Base-by-base conservation (phyloP, 441 rosid genomes). In the Erodium trifolium region DNA sequence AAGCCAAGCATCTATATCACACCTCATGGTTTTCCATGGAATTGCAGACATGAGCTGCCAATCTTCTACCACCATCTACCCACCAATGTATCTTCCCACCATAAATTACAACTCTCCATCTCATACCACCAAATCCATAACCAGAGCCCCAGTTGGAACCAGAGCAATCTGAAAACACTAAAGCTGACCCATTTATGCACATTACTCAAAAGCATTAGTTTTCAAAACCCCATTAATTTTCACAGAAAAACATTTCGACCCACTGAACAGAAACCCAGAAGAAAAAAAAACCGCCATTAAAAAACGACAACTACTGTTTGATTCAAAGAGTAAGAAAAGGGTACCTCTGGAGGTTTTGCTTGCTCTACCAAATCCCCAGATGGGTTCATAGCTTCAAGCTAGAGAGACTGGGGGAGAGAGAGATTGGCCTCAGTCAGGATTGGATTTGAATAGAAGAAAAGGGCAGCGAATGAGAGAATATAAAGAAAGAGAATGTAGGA, bases 261-360 rank as follows among this genome's bases (percentile, higher is more conserved):
- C 62, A 55, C 14, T 17, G 55, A 55, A 55, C 62, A 55, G 23
- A 55, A 55, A 55, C 62, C 62, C 63, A 19, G 63, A 59, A 19
- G 63, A 59, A 59, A 59, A 59, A 59, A 8, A 2, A 57, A 57
- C 63, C 12, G 29, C 31, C 63, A 49, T 49, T 1, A 2, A 12
- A 13, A 49, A 49, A 49, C 55, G 13, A 8, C 63, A 59, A 19
- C 13, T 19, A 67, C 53, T 18, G 63, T 6, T 68, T 17, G 63
- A 51, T 60, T 14, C 68, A 5, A 49, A 69, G 23, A 34, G 51
- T 16, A 71, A 65, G 35, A 41, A 41, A 41, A 41, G 45, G 39
- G 68, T 45, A 83, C 91, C 89, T 85, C 82, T 6, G 67, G 84
- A 80, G 82, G 70, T 27, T 78, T 45, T 70, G 87, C 88, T 59